Percentiles rank a stretch among this genome's conserved stretches.
These are phyloP conservation scores for Plasmodium fragile DNA, from an alignment of 169 alveolate genomes.

Conservation along the genomic window DNA sequence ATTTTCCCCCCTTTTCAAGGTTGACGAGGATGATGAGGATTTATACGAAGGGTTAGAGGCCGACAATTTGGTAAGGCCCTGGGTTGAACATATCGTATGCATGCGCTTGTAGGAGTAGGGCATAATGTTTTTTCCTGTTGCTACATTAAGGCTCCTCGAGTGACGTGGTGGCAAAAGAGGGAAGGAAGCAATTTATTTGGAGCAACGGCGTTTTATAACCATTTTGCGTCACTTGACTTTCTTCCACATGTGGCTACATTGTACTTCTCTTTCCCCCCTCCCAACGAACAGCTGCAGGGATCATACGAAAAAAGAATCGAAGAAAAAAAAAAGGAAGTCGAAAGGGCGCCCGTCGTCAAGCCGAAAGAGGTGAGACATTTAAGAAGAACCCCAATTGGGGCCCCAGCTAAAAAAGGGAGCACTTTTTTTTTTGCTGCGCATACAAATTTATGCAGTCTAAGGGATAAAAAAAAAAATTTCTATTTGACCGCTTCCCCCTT, in stretches of 20 bases:
- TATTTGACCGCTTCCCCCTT: background rate
- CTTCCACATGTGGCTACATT: background rate
- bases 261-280: background rate
- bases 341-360: constrained; percentile 17
- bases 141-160: background rate
- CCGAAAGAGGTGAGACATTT: constrained; percentile 46
- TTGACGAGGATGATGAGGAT: constrained; percentile 74
- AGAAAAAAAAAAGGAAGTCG: constrained; percentile 70
- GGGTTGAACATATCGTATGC: background rate
- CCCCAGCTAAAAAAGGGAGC: background rate
- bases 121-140: background rate
- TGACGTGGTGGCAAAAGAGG: background rate
- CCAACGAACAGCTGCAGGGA: constrained; percentile 12
- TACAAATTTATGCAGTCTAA: background rate
- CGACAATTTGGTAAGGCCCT: constrained; percentile 47
- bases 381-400: background rate
- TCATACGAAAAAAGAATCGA: constrained; percentile 41
- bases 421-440: background rate
- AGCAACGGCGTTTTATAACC: background rate
- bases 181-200: background rate
- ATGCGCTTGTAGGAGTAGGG: background rate
- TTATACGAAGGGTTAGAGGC: constrained; percentile 76
- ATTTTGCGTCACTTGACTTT: background rate
- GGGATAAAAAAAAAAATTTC: background rate
- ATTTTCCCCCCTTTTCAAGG: constrained; percentile 24